A percentile compares a stretch with the other conserved stretches of the same genome.
These are phyloP conservation scores for Daldinia caldariorum DNA, from an alignment of 495 filamentous ascomycete species.

Conservation along the genomic window DNA sequence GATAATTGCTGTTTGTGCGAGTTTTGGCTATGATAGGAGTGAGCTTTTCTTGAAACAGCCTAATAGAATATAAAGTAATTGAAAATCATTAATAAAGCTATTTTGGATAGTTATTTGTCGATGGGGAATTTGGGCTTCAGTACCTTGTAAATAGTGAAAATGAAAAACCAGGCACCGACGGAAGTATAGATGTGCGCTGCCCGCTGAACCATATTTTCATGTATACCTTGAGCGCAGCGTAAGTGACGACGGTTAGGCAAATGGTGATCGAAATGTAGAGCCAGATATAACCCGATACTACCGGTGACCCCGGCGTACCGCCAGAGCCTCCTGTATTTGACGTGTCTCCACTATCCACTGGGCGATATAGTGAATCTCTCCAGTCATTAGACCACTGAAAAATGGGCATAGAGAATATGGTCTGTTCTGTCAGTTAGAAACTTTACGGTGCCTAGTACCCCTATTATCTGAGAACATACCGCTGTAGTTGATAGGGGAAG, in stretches of 20 bases:
- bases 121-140: no score
- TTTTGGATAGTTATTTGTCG: no score
- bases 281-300: constrained; percentile 14
- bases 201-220: background rate
- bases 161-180: no score
- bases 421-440: constrained; percentile 8
- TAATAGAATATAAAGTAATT: no score
- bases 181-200: no score
- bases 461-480: background rate
- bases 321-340: background rate
- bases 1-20: no score
- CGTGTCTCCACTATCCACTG: background rate
- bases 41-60: no score
- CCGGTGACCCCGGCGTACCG: background rate
- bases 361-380: constrained; percentile 6
- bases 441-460: background rate
- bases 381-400: constrained; percentile 17
- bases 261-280: background rate
- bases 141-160: no score
- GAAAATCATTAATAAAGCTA: no score
- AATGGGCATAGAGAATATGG: constrained; percentile 7
- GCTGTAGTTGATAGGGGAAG: constrained; percentile 11
- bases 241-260: background rate
- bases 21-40: no score
- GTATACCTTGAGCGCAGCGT: constrained; percentile 8